Evolutionary conservation across 306 rosid genomes (phyloP).

Genomic region (Dryas drummondii): DNA sequence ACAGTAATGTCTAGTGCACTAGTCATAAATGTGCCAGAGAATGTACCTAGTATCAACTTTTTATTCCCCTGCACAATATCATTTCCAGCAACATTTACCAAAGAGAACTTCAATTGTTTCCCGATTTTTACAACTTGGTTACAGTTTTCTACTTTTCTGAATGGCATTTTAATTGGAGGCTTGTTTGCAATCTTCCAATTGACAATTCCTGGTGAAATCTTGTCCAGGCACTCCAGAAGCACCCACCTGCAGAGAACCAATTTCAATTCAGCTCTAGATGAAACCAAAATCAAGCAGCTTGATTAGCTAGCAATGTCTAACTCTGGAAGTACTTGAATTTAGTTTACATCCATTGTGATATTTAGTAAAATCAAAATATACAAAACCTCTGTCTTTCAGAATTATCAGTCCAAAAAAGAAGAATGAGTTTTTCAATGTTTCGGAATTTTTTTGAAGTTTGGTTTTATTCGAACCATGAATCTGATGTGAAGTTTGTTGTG

Average conservation of each 20-base stretch:
- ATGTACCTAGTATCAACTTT: conserved; percentile 82
- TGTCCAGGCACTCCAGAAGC: conserved; percentile 84
- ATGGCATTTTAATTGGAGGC: conserved; percentile 98
- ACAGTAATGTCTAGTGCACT: conserved; percentile 2
- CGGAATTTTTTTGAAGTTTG: neutral
- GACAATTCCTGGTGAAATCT: conserved; percentile 88
- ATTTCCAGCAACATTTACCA: conserved; percentile 94
- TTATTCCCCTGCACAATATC: conserved; percentile 96
- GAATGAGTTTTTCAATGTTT: neutral
- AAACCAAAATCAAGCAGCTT: neutral
- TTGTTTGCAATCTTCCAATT: conserved; percentile 93
- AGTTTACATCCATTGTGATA: neutral
- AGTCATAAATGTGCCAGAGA: neutral
- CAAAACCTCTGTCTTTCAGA: neutral
- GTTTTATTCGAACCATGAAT: neutral
- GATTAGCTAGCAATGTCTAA: neutral
- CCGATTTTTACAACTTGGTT: conserved; percentile 93
- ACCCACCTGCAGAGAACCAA: conserved; percentile 65
- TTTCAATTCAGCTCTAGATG: conserved; percentile 8
- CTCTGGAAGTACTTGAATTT: conserved; percentile 6
- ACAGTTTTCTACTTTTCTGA: conserved; percentile 96
- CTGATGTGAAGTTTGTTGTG: neutral
- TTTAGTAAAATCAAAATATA: neutral
- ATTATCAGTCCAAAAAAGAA: neutral
- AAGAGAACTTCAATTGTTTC: conserved; percentile 84